Evolutionary conservation across 2,329 filamentous ascomycete species (phyloP), one percentile per base, ranked within the genome.

Genomic region (Ceratocystiopsis brevicomis): DNA sequence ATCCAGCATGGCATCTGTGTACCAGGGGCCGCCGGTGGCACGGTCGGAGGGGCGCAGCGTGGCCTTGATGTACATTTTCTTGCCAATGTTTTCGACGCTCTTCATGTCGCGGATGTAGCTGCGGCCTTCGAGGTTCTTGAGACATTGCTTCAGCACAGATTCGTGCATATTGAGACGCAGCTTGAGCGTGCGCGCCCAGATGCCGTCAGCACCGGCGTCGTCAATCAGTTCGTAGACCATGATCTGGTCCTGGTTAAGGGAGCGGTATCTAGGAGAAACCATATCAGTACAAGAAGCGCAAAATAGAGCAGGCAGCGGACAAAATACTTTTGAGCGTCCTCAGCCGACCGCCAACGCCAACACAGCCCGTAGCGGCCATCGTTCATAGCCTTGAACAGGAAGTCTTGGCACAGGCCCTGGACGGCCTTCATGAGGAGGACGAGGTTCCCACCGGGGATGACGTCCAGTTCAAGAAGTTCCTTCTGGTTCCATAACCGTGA

Each of bases 1-100:
- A 60, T 98, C 90, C 13, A 96, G 71, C 50, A 87, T 81, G 42
- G 85, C 83, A 49, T 94, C 86, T 9, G 83, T 87, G 59, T 90
- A 95, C 84, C 88, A 98, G 10, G 85, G 81, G 2, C 90, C 90
- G 40, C 90, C 90, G 0, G 86, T 93, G 39, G 92, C 83, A 48
- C 90, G 81, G 48, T 95, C 87, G 43, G 80, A 84, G 0, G 90
- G 88, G 12, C 77, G 75, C 47, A 98, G 72, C 49, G 79, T 78
- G 43, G 79, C 76, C 55, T 94, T 78, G 70, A 98, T 93, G 68
- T 90, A 98, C 72, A 93, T 94, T 63, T 93, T 94, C 57, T 90
- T 81, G 51, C 79, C 82, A 25, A 85, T 84, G 56, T 82, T 79
- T 62, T 93, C 86, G 61, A 93, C 86, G 59, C 81, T 90, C 63